A percentile compares a stretch with the other conserved stretches of the same genome.
These are phyloP conservation scores for Daldinia caldariorum DNA, from an alignment of 495 filamentous ascomycete genomes.

Conservation along the genomic window DNA sequence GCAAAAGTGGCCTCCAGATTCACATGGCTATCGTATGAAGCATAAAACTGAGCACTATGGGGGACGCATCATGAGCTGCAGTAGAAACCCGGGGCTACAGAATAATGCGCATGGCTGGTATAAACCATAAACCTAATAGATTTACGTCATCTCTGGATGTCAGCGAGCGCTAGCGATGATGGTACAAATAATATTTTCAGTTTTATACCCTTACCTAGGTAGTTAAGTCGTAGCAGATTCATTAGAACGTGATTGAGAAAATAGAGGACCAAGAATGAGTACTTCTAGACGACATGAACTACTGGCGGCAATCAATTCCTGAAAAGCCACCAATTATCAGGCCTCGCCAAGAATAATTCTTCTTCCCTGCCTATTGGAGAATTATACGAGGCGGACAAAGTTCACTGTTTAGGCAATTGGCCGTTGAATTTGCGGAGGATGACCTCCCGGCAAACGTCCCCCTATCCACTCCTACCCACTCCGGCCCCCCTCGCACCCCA, in stretches of 20 bases:
- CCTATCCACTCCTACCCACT: constrained; percentile 3
- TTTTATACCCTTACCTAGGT: too few relatives aligned
- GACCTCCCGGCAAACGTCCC: constrained; percentile 26
- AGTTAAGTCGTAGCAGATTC: too few relatives aligned
- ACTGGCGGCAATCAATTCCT: constrained; percentile 31
- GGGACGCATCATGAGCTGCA: not conserved
- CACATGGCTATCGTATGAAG: constrained; percentile 58
- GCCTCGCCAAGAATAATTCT: not conserved
- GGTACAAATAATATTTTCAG: too few relatives aligned
- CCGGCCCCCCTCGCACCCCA: constrained; percentile 1
- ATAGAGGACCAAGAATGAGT: not conserved
- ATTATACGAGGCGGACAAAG: not conserved
- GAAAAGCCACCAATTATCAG: constrained; percentile 34
- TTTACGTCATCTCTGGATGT: not conserved
- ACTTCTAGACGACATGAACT: not conserved
- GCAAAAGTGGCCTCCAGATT: constrained; percentile 62
- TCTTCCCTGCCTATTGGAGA: constrained; percentile 6
- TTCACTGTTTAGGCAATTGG: constrained; percentile 36
- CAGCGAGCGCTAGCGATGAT: too few relatives aligned
- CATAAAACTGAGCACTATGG: not conserved
- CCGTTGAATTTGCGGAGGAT: constrained; percentile 26
- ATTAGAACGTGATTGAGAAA: too few relatives aligned
- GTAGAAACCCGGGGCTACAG: not conserved
- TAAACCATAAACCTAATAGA: not conserved
- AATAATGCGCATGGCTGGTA: not conserved